phyloP scores from a whole-genome alignment of 441 rosid species.

The Eutrema salsugineum region DNA sequence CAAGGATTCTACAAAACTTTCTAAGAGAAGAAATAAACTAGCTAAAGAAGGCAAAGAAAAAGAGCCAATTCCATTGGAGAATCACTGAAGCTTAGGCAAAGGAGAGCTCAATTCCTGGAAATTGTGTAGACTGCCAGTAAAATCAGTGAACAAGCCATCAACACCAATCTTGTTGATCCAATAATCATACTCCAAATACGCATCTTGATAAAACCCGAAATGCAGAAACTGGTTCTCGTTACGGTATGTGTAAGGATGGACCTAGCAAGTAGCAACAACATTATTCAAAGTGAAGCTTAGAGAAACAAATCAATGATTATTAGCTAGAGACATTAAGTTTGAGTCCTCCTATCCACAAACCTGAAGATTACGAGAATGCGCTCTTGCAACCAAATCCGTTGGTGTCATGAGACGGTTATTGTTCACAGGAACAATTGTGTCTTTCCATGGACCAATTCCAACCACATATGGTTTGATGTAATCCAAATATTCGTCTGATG shows the following conservation, averaged over 20 bases:
- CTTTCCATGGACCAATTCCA: constrained; percentile 99
- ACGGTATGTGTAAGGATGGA: constrained; percentile 90
- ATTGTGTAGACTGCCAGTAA: constrained; percentile 76
- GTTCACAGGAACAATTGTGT: constrained; percentile 72
- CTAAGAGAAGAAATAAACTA: not conserved
- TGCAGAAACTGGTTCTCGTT: constrained; percentile 67
- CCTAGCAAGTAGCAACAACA: constrained; percentile 41
- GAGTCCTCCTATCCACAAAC: constrained; percentile 30
- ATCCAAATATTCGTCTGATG: constrained; percentile 71
- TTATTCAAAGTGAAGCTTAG: not conserved
- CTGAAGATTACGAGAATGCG: constrained; percentile 81
- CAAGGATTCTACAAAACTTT: not conserved
- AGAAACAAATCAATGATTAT: not conserved
- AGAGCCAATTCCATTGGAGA: not conserved
- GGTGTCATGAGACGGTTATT: constrained; percentile 57
- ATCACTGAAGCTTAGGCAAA: constrained; percentile 20
- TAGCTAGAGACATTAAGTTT: not conserved
- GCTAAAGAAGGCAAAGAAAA: not conserved
- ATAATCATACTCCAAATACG: constrained; percentile 64
- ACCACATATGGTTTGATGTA: constrained; percentile 74
- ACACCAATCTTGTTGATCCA: constrained; percentile 85
- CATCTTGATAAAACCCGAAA: constrained; percentile 70
- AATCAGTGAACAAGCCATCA: constrained; percentile 95
- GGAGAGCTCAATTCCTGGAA: constrained; percentile 66
- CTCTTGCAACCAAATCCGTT: constrained; percentile 86